A percentile compares a stretch with the other conserved stretches of the same genome.
Evolutionary conservation across 1,139 yeast genomes (phyloP).

Genomic region (Blastobotrys capitulatus): DNA sequence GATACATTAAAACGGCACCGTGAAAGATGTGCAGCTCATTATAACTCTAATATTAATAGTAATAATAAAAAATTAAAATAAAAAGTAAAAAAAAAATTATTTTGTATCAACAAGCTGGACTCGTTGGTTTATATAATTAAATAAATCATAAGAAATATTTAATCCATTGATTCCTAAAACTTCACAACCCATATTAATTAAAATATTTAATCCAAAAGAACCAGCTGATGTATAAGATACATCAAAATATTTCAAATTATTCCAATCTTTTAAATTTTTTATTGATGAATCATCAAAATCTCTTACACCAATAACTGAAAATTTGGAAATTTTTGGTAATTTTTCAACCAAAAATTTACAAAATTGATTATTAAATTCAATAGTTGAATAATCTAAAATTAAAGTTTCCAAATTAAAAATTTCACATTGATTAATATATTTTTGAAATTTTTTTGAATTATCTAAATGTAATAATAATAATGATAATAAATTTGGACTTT

Average conservation of each 20-base stretch:
- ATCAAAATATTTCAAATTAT: background rate
- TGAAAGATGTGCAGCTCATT: conserved; percentile 4
- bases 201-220: background rate
- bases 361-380: background rate
- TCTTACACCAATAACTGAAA: background rate
- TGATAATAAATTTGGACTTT: background rate
- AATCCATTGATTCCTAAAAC: background rate
- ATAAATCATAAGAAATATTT: background rate
- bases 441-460: background rate
- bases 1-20: conserved; percentile 11
- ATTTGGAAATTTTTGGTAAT: background rate
- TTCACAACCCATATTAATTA: background rate
- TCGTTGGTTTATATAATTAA: background rate
- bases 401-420: background rate
- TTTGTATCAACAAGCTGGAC: background rate
- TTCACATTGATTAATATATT: background rate
- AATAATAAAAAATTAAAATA: no score
- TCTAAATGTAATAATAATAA: background rate
- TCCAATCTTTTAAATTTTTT: background rate
- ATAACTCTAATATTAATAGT: background rate
- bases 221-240: background rate
- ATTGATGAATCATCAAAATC: background rate
- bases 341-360: background rate
- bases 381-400: background rate
- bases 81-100: background rate